Conservation (phyloP, 2,329 filamentous ascomycete genomes). For the Sclerotinia minor region DNA sequence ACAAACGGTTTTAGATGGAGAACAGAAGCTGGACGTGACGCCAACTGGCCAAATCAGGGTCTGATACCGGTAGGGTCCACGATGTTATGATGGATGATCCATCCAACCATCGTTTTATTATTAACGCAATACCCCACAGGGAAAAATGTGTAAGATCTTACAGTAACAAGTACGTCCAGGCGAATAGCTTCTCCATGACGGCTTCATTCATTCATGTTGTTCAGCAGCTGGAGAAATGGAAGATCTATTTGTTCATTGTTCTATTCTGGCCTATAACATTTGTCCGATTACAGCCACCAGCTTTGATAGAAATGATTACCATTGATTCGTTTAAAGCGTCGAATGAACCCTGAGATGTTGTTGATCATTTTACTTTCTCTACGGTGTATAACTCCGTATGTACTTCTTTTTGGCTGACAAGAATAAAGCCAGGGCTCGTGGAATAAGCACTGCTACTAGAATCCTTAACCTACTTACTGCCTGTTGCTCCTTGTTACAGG, state of each 20-base stretch:
- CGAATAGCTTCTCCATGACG: background rate
- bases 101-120: slow-evolving; percentile 5
- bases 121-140: background rate
- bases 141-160: background rate
- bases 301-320: background rate
- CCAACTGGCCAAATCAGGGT: background rate
- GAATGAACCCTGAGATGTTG: background rate
- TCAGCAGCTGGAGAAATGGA: background rate
- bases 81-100: background rate
- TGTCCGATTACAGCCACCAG: no score
- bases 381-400: no score
- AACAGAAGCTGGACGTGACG: background rate
- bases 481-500: background rate
- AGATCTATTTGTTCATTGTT: background rate
- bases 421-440: background rate
- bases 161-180: no score
- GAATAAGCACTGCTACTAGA: background rate
- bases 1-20: slow-evolving; percentile 4
- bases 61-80: background rate
- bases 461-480: no score
- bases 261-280: background rate
- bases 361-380: background rate
- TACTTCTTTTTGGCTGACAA: no score
- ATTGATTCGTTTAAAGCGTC: background rate
- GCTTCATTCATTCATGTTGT: background rate